These are phyloP conservation scores for Pseudotsuga menziesii DNA, from an alignment of 75 land plant genomes.

Conservation along the genomic window DNA sequence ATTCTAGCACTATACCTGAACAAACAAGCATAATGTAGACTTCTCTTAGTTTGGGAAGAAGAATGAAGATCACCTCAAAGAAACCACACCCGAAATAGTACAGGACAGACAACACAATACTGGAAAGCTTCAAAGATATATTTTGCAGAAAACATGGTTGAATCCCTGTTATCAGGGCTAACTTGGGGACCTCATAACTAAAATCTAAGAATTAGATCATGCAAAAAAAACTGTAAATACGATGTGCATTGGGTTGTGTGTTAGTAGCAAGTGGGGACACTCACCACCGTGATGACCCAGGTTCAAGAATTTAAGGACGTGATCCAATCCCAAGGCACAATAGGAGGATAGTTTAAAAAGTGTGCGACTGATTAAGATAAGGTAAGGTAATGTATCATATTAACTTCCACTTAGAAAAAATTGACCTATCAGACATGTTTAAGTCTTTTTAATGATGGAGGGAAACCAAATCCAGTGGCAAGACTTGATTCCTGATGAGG, in stretches of 20 bases:
- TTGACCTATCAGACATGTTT: too few species aligned
- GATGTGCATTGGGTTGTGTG: neutral
- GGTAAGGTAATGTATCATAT: too few species aligned
- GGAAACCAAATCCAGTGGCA: too few species aligned
- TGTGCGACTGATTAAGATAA: too few species aligned
- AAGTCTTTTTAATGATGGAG: too few species aligned
- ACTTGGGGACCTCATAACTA: neutral
- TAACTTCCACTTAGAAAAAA: too few species aligned
- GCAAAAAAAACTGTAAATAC: neutral
- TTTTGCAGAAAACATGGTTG: neutral
- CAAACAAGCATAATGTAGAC: constrained; percentile 6
- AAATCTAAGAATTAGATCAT: neutral
- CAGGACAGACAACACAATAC: neutral
- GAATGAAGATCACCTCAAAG: neutral
- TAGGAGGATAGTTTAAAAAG: too few species aligned
- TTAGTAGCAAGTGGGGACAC: neutral
- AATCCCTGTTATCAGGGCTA: neutral
- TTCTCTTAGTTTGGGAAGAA: neutral
- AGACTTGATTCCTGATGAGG: too few species aligned
- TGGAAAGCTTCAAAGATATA: neutral
- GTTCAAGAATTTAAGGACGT: too few species aligned
- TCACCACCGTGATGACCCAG: too few species aligned
- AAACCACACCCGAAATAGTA: neutral
- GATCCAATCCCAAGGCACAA: too few species aligned
- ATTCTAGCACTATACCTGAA: constrained; percentile 63